These are phyloP conservation scores for Sclerotiophoma versabilis DNA, from an alignment of 2,329 filamentous ascomycete genomes.

Conservation along the genomic window DNA sequence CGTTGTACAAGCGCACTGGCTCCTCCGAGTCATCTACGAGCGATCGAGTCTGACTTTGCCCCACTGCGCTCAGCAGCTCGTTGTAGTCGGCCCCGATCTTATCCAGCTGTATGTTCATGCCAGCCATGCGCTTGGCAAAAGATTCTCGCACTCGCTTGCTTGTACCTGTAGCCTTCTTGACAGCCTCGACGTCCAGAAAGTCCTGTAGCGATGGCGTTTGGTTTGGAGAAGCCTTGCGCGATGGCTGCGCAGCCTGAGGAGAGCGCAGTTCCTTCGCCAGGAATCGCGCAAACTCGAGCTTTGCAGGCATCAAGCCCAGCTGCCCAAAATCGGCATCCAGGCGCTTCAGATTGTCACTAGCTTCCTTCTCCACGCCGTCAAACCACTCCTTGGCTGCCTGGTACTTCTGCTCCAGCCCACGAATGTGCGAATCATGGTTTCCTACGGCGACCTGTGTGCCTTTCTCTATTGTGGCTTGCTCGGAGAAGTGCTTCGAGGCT, in stretches of 20 bases:
- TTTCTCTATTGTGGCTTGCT: conserved; percentile 78
- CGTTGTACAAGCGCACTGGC: conserved; percentile 73
- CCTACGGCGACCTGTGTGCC: conserved; percentile 85
- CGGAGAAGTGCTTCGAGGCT: conserved; percentile 70
- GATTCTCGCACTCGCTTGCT: conserved; percentile 68
- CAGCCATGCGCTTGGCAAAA: conserved; percentile 64
- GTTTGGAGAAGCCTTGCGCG: conserved; percentile 33
- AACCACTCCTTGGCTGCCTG: conserved; percentile 75
- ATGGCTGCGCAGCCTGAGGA: conserved; percentile 29
- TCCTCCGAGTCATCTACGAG: conserved; percentile 67
- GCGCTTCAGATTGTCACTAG: conserved; percentile 66
- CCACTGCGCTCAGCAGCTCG: conserved; percentile 54
- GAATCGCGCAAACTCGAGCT: conserved; percentile 67
- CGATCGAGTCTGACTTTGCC: conserved; percentile 59
- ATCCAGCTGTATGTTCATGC: conserved; percentile 52
- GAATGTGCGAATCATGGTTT: conserved; percentile 80
- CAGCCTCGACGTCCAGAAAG: conserved; percentile 77
- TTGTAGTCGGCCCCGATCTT: conserved; percentile 53
- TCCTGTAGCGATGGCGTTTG: conserved; percentile 41
- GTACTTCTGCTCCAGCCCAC: conserved; percentile 74
- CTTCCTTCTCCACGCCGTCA: conserved; percentile 70
- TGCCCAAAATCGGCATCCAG: conserved; percentile 75
- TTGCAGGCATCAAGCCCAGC: conserved; percentile 69
- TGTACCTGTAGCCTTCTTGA: conserved; percentile 74
- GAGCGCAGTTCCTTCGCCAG: conserved; percentile 45